Evolutionary conservation across 805 yeast genomes (phyloP), one percentile per base, ranked within the genome.

Genomic region (Nakazawaea anatomiae): DNA sequence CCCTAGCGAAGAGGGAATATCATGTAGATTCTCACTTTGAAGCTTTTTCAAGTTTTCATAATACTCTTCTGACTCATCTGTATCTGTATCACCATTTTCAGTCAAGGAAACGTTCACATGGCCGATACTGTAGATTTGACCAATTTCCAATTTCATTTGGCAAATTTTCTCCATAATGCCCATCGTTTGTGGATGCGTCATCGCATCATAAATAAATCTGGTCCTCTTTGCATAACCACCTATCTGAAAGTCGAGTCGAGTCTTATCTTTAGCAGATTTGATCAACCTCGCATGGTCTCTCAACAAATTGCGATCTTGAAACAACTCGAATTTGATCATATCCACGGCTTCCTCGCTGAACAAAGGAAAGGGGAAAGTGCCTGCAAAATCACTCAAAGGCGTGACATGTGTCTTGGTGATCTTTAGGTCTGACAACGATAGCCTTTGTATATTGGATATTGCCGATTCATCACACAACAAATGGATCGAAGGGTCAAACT

Each of bases 281-380:
- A 69, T 67, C 11, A 64, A 56, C 46, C 82, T 65, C 12, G 75
- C 79, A 58, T 68, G 70, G 32, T 69, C 65, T 51, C 66, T 52
- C 47, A 79, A 67, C 4, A 67, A 29, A 1, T 28, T 59, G 30
- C 73, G 73, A 52, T 75, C 74, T 43, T 62, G 61, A 56, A 79
- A 66, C 25, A 77, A 60, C 59, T 80, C 85, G 62, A 74, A 72
- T 57, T 75, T 71, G 75, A 80, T 72, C 57, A 80, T 73, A 44
- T 72, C 73, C 47, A 79, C 67, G 3, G 85, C 84, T 57, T 80
- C 85, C 44, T 75, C 75, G 1, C 82, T 75, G 60, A 80, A 75
- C 39, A 80, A 63, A 6, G 82, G 82, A 60, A 80, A 80, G 1
- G 85, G 82, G 52, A 73, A 80, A 46, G 76, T 67, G 11, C 80